phyloP scores from a whole-genome alignment of 192 early-diverging fungal genomes.

The Cladochytrium replicatum region DNA sequence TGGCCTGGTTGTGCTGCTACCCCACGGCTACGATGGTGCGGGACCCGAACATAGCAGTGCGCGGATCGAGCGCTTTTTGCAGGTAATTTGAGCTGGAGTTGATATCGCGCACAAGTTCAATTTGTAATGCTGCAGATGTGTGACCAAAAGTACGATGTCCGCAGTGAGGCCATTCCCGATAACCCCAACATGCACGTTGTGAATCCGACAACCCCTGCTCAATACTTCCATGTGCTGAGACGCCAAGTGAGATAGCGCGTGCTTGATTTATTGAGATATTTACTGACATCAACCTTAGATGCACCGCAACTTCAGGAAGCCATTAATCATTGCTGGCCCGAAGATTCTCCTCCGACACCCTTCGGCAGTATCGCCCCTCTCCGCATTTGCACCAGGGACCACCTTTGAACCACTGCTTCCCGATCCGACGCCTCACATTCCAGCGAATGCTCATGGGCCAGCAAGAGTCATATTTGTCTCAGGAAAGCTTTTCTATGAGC shows the following conservation, averaged over 20 bases:
- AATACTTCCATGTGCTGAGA: constrained; percentile 93
- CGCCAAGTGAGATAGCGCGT: constrained; percentile 53
- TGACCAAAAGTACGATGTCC: constrained; percentile 62
- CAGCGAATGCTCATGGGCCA: constrained; percentile 12
- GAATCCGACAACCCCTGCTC: constrained; percentile 70
- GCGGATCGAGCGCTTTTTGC: constrained; percentile 90
- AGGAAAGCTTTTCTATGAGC: constrained; percentile 90
- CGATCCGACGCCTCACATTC: constrained; percentile 29
- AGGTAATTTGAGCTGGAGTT: constrained; percentile 31
- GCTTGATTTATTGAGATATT: not conserved
- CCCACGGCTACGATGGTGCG: constrained; percentile 91
- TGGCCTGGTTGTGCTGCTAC: constrained; percentile 84
- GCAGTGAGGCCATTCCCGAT: constrained; percentile 29
- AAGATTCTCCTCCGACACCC: constrained; percentile 44
- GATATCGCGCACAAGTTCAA: constrained; percentile 4
- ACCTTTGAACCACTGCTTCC: constrained; percentile 71
- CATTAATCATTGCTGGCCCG: constrained; percentile 69
- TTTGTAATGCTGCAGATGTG: constrained; percentile 44
- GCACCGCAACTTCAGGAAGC: constrained; percentile 82
- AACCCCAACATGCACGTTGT: constrained; percentile 92
- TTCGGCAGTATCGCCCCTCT: constrained; percentile 53
- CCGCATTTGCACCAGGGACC: constrained; percentile 79
- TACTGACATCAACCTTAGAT: constrained; percentile 34
- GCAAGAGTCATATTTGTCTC: constrained; percentile 72
- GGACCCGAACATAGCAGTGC: constrained; percentile 91